Conservation (phyloP, 805 yeast species). For the Kuraishia floccosa region DNA sequence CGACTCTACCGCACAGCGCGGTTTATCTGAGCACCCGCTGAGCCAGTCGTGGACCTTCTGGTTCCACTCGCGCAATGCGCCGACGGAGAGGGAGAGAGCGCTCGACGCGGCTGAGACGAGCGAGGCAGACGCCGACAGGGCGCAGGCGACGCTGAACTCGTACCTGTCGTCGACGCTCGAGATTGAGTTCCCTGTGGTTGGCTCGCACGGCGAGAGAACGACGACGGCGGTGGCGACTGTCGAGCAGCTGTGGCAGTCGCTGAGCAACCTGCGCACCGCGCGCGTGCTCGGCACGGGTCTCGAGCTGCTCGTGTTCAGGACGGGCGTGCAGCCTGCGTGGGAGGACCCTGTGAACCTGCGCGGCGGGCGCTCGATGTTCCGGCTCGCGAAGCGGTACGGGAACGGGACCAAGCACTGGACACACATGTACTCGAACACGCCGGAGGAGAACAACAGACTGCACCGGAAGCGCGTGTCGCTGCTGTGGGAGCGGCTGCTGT, state of each 20-base stretch:
- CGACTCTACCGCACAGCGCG: no score
- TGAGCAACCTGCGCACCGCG: conserved; percentile 26
- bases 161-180: conserved; percentile 35
- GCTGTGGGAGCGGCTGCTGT: conserved; percentile 45
- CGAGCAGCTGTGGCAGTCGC: conserved; percentile 41
- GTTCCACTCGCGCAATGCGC: conserved; percentile 28
- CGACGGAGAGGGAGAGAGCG: conserved; percentile 7
- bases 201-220: conserved; percentile 2
- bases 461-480: conserved; percentile 13
- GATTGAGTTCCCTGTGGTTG: conserved; percentile 24
- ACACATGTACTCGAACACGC: conserved; percentile 7
- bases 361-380: conserved; percentile 56
- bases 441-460: conserved; percentile 4
- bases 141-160: conserved; percentile 22
- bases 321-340: conserved; percentile 56
- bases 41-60: conserved; percentile 40
- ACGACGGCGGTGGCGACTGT: conserved; percentile 26
- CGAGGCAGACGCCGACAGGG: conserved; percentile 3
- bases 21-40: conserved; percentile 24
- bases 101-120: conserved; percentile 6
- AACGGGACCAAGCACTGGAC: conserved; percentile 4
- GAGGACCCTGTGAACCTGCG: conserved; percentile 49
- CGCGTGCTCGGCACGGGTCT: conserved; percentile 30
- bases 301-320: conserved; percentile 45
- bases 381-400: conserved; percentile 25